Base-by-base conservation (phyloP, 768 basidiomycete genomes). In the Agrocybe pediades region DNA sequence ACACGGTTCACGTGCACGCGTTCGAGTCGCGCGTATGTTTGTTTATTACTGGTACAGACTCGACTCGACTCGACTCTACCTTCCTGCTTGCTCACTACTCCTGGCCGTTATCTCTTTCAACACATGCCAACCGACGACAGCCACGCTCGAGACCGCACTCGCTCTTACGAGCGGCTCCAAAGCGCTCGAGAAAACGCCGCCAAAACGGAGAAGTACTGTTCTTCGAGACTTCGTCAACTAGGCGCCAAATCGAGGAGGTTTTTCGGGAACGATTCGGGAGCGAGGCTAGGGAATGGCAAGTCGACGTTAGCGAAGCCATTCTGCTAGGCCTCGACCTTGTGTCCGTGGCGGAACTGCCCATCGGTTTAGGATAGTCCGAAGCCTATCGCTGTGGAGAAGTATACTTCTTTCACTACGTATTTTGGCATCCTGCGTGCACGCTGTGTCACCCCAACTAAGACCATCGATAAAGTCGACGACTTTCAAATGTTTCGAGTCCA, bases 291-390 rank as follows among this genome's bases (percentile, higher is more conserved):
- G 52, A 59, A 1, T 76, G 75, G 74, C 75, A 76, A 57, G 54
- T 76, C 8, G 72, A 78, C 55, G 68, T 72, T 2, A 44, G 69
- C 0, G 74, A 75, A 59, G 70, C 71, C 1, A 13, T 72, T 15
- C 33, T 71, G 3, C 55, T 74, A 1, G 67, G 69, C 2, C 57
- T 75, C 1, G 71, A 75, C 46, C 49, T n/a, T 46, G 54, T 3
- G 46, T 40, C 11, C 66, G 43, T 20, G 68, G 68, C 9, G 69
- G 70, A 27, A 51, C 60, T 19, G 49, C 63, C 68, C 70, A 72
- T 5, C 60, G 57, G 1, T 44, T n/a, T 3, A 72, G 54, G 46
- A 72, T 68, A 0, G 17, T 23, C 2, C 59, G 61, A 19, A 72
- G 60, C 44, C 63, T 61, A 1, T 46, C 46, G 36, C 64, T 63